Evolutionary conservation across 2,329 filamentous ascomycete species (phyloP).

Genomic region (Stachybotrys chartarum): DNA sequence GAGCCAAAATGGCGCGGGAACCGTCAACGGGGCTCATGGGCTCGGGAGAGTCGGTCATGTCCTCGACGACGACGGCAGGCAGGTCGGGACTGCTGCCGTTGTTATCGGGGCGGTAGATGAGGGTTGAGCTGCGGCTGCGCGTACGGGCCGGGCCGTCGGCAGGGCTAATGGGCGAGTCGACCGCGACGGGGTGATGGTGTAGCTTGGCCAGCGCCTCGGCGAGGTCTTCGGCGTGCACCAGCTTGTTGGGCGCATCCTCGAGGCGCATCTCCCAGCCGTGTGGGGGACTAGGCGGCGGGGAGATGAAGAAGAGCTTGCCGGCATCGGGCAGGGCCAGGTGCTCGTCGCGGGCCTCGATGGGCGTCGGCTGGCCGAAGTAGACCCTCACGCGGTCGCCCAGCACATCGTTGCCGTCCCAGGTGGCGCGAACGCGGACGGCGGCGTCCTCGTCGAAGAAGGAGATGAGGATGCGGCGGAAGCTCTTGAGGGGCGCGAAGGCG

Average conservation of each 20-base stretch:
- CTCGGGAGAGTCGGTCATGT: conserved; percentile 51
- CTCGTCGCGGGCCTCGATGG: conserved; percentile 45
- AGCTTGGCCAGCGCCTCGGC: conserved; percentile 59
- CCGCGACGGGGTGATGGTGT: conserved; percentile 31
- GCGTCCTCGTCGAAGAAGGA: conserved; percentile 67
- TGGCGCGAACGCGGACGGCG: conserved; percentile 62
- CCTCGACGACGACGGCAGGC: conserved; percentile 60
- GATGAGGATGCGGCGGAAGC: conserved; percentile 73
- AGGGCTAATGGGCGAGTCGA: conserved; percentile 21
- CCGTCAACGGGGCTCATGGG: conserved; percentile 32
- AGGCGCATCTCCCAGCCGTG: conserved; percentile 63
- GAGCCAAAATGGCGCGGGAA: conserved; percentile 44
- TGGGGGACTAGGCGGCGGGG: conserved; percentile 59
- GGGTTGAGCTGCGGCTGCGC: conserved; percentile 56
- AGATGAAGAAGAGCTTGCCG: conserved; percentile 68
- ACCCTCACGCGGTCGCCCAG: conserved; percentile 63
- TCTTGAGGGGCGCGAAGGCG: conserved; percentile 74
- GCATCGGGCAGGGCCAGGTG: conserved; percentile 61
- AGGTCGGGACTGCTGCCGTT: conserved; percentile 47
- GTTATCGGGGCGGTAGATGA: conserved; percentile 57
- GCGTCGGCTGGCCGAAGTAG: conserved; percentile 60
- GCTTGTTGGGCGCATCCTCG: conserved; percentile 64
- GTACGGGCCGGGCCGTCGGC: conserved; percentile 21
- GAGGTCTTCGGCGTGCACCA: conserved; percentile 62
- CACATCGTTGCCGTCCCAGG: conserved; percentile 68